These are phyloP conservation scores for Aspergillus sp. DNA, from an alignment of 2,329 filamentous ascomycete species.

Conservation along the genomic window DNA sequence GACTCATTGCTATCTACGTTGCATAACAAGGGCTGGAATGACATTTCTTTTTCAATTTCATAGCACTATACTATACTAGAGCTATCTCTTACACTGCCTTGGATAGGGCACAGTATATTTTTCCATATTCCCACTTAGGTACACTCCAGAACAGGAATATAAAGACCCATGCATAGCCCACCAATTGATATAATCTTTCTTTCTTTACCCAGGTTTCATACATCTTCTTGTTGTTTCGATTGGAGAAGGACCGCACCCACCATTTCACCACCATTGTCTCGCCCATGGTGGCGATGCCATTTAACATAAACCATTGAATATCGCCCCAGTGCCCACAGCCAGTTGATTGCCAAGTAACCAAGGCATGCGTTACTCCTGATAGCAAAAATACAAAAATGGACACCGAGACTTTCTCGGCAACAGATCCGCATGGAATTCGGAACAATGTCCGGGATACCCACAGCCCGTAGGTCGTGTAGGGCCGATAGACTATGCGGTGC, in stretches of 20 bases:
- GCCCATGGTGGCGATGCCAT: not conserved
- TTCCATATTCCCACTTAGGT: constrained; percentile 7
- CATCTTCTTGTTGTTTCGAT: not conserved
- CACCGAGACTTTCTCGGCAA: not conserved
- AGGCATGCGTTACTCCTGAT: constrained; percentile 3
- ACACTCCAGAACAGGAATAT: constrained; percentile 6
- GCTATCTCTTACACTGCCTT: too few species aligned
- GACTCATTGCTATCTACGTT: too few species aligned
- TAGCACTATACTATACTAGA: too few species aligned
- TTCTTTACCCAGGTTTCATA: not conserved
- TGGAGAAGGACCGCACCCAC: not conserved
- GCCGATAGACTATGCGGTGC: not conserved
- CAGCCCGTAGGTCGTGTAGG: not conserved
- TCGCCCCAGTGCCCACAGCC: constrained; percentile 2
- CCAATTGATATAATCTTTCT: not conserved
- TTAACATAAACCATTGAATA: constrained; percentile 4
- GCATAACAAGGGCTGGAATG: too few species aligned
- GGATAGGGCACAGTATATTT: constrained; percentile 1
- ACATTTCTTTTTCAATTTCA: too few species aligned
- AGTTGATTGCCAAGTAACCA: constrained; percentile 1
- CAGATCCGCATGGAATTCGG: not conserved
- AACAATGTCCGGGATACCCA: not conserved
- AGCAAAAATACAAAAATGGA: not conserved
- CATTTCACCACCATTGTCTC: not conserved
- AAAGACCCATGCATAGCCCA: constrained; percentile 4